Percentiles rank a stretch among this genome's conserved stretches.
Conservation (phyloP, 768 basidiomycete genomes). For the Paxillus ammoniavirescens region DNA sequence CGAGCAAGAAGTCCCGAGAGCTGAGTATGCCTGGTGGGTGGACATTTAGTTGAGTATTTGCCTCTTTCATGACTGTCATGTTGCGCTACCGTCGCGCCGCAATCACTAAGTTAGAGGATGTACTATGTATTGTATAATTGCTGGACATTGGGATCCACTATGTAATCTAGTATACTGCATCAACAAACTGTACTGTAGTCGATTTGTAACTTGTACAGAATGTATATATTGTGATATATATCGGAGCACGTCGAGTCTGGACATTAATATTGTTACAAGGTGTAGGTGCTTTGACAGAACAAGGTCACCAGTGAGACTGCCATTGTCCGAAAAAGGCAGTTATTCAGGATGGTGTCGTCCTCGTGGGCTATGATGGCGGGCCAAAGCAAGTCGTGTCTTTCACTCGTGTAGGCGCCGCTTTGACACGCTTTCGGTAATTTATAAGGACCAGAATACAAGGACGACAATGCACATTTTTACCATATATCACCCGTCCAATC, state of each 20-base stretch:
- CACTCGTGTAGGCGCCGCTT: conserved; percentile 17
- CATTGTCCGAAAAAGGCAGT: conserved; percentile 35
- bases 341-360: conserved; percentile 26
- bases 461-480: conserved; percentile 11
- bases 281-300: conserved; percentile 6
- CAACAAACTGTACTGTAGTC: conserved; percentile 11
- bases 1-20: conserved; percentile 24
- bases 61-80: neutral
- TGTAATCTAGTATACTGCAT: conserved; percentile 3
- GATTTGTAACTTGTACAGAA: conserved; percentile 14
- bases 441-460: conserved; percentile 20
- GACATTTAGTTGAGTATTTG: conserved; percentile 25
- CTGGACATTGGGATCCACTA: neutral
- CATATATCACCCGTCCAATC: conserved; percentile 2
- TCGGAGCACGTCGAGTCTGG: too few relatives aligned
- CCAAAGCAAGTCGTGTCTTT: neutral
- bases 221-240: conserved; percentile 7
- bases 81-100: neutral
- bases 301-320: conserved; percentile 18
- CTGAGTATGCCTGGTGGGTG: conserved; percentile 43
- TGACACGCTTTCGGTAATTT: conserved; percentile 22
- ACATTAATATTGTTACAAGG: too few relatives aligned
- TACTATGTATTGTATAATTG: conserved; percentile 13
- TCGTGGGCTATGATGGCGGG: neutral
- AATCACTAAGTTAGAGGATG: neutral